Base-by-base conservation (phyloP, 176 grass and related monocot species). In the Aegilops umbellulata region DNA sequence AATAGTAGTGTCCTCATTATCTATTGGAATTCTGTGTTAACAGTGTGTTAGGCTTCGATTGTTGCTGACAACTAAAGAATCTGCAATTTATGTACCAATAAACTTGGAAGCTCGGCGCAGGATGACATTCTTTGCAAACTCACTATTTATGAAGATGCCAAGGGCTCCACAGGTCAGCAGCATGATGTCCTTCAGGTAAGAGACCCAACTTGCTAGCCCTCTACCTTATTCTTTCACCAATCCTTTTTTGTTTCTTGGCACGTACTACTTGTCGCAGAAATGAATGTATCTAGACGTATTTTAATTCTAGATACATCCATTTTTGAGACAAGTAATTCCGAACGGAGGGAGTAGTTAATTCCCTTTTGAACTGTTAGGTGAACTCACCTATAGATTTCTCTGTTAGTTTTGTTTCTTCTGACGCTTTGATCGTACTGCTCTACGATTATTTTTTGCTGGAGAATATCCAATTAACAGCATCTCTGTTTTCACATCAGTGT, bases 71-170 rank as follows among this genome's bases (percentile, higher is more conserved):
- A 87, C 91, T 16, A 96, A 94, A 86, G 97, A 99, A 88, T 99
- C 97, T 88, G 97, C 94, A 81, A 95, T 95, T 82, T 87, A 94
- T 77, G 88, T 96, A 42, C 97, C 97, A 15, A 86, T 83, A 0
- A 96, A 96, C 66, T 88, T 95, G 82, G 97, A 99, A 63, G 97
- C 97, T 82, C 94, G 89, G 38, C 91, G 97, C 49, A 95, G 97
- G 58, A 96, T 99, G 41, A 99, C 94, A 36, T 99, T 99, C 79
- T 99, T 99, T 90, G 90, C 97, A 63, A 99, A 99, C 86, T 99
- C 97, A 68, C 87, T 99, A 82, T 99, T 96, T 85, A 99, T 99
- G 97, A 91, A 74, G 55, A 92, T 99, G 94, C 97, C 94, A 74
- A 62, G 8, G 62, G 90, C 97, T 83, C 97, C 90, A 80, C 82